Evolutionary conservation across 352 stramenopile genomes (phyloP), one percentile per base, ranked within the genome.

Genomic region (Globisporangium perplexum): DNA sequence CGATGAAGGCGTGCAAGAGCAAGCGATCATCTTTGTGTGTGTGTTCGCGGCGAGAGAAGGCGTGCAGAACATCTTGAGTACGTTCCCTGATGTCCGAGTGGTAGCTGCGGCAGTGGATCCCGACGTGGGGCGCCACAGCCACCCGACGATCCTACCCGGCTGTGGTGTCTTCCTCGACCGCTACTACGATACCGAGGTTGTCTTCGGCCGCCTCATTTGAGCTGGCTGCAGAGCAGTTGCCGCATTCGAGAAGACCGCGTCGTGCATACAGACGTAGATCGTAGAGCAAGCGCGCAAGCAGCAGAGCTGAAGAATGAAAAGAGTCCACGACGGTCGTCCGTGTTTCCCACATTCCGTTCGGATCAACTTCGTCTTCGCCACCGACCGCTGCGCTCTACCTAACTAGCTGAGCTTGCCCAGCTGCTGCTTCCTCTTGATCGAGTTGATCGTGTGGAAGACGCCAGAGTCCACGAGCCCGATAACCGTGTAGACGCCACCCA

Each of bases 351-450:
- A n/a, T n/a, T n/a, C 11, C 11, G 1, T 12, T 36, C 31, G 7
- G 2, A 22, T 20, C 36, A 14, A 2, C 36, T 22, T 20, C 33
- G 10, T 39, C 33, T 3, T 39, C 33, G 33, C 10, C 26, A 5
- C 15, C 20, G 4, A 3, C 8, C 31, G 31, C 31, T 5, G 11
- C 8, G 11, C 31, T 36, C 31, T 36, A 10, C 33, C 46, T 18
- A 17, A 24, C 43, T 60, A 60, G 36, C 53, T 64, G 14, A 89
- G 63, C 60, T 93, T 93, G 57, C 83, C 83, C 36, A 93, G 69
- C 57, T 87, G 68, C 63, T 87, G 69, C 66, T 92, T 93, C 62
- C 83, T 90, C 71, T 87, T 83, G 64, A 93, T 84, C 41, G 81
- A 90, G 63, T 90, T 91, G 51, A 92, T 71, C 18, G 78, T 59